Evolutionary conservation across 2,329 filamentous ascomycete species (phyloP), one percentile per base, ranked within the genome.

Genomic region (Spiromastix sp.): DNA sequence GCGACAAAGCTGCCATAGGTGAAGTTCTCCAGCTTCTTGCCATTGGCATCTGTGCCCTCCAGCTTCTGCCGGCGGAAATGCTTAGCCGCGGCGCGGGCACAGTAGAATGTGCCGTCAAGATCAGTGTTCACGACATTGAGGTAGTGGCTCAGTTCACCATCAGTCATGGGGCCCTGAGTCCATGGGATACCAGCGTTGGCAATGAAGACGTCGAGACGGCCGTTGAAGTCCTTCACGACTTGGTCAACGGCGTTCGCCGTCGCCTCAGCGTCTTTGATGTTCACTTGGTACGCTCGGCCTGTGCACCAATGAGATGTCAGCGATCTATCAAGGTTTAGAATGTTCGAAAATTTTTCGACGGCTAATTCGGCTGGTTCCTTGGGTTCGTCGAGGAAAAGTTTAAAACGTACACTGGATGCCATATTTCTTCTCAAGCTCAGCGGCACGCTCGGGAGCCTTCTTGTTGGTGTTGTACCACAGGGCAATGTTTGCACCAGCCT

Each of bases 171-270:
- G 0, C 79, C 79, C 40, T 83, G 68, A 2, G 71, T 77, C 81
- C 81, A 87, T 1, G 77, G 70, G 35, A 86, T 77, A 34, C 82
- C 82, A 10, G 79, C 78, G 53, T 91, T 89, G 47, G 83, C 82
- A 29, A 87, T 74, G 48, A 89, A 85, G 45, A 85, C 67, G 49
- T 87, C 83, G 6, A 89, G 71, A 4, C 81, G 74, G 40, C 78
- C 78, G 51, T 81, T 77, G 60, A 87, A 81, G 11, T 87, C 81
- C 40, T 64, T 54, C 35, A 67, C 60, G 30, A 59, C 59, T 16
- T 54, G 44, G 35, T 63, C 57, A 18, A 68, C 52, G 29, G 58
- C 54, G 32, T 59, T 44, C 42, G 65, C 56, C 13, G 67, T 60
- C 16, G 56, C 53, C 27, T 63, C 50, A 17, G 56, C 51, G 39